Evolutionary conservation across 2,329 filamentous ascomycete species (phyloP), one percentile per base, ranked within the genome.

Genomic region (Epichloe scottii): DNA sequence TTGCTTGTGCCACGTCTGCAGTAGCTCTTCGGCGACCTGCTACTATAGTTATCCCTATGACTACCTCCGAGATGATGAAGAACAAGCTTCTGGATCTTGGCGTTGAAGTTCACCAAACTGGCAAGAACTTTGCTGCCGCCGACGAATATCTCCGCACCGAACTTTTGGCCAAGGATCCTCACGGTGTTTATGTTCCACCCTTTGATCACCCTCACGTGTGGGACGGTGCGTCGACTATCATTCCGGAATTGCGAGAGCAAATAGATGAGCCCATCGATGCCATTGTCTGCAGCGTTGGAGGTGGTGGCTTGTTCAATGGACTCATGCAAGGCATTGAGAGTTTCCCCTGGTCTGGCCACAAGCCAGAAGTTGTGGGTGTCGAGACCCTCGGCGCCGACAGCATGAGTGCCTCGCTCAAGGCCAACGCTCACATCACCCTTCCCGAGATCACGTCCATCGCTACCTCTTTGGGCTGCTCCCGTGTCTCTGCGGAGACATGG

Each of bases 231-330:
- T 68, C 73, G 5, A 79, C 72, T 21, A 67, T 87, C 19, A 70
- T 87, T 49, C 70, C 76, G 48, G 74, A 77, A 64, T 59, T 76
- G 15, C 63, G 61, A 12, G 60, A 64, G 19, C 70, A 74, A 58
- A 51, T 70, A 17, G 65, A 68, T 3, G 65, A 66, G 1, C 70
- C 71, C 10, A 75, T 86, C 3, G 82, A 89, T 59, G 85, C 76
- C 3, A 73, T 95, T 12, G 76, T 93, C 43, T 91, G 86, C 66
- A 84, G 76, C 53, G 86, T 90, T 38, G 89, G 89, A 6, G 89
- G 89, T 10, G 89, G 89, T 15, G 88, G 89, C 0, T 68, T 94
- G 21, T 75, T 95, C 49, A 86, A 84, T 60, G 89, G 89, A 4
- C 69, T 95, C 51, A 79, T 87, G 67, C 73, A 82, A 62, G 87